Conservation (phyloP, 1,284 basidiomycete species). For the Papiliotrema laurentii region DNA sequence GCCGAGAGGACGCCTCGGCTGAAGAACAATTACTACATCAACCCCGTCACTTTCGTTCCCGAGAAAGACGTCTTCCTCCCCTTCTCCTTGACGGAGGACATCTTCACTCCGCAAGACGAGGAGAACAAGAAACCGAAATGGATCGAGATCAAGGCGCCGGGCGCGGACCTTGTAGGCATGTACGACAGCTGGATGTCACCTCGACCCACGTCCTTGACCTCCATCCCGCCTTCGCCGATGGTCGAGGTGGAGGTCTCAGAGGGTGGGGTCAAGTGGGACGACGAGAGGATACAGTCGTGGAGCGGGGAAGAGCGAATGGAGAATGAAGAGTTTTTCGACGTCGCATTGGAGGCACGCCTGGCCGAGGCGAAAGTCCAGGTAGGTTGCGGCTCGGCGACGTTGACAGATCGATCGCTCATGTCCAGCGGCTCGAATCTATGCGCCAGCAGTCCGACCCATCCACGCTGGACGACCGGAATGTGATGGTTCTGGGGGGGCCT, state of each 20-base stretch:
- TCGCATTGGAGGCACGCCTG: no score
- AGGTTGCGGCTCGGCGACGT: neutral
- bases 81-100: neutral
- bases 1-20: neutral
- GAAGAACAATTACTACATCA: constrained; percentile 1
- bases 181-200: constrained; percentile 17
- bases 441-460: no score
- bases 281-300: constrained; percentile 24
- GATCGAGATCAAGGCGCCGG: neutral
- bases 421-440: no score
- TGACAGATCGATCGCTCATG: no score
- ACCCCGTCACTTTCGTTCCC: neutral
- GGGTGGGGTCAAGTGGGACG: constrained; percentile 19
- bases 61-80: neutral
- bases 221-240: constrained; percentile 14
- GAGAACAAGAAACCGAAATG: neutral
- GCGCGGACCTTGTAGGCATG: neutral
- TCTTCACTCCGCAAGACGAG: neutral
- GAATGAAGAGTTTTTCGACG: constrained; percentile 18
- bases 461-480: neutral
- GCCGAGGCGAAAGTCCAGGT: neutral
- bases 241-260: constrained; percentile 9
- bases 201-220: neutral
- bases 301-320: constrained; percentile 14
- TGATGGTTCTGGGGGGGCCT: neutral